A percentile compares a stretch with the other conserved stretches of the same genome.
Conservation (phyloP, 768 basidiomycete species). For the Phlebiopsis gigantea region DNA sequence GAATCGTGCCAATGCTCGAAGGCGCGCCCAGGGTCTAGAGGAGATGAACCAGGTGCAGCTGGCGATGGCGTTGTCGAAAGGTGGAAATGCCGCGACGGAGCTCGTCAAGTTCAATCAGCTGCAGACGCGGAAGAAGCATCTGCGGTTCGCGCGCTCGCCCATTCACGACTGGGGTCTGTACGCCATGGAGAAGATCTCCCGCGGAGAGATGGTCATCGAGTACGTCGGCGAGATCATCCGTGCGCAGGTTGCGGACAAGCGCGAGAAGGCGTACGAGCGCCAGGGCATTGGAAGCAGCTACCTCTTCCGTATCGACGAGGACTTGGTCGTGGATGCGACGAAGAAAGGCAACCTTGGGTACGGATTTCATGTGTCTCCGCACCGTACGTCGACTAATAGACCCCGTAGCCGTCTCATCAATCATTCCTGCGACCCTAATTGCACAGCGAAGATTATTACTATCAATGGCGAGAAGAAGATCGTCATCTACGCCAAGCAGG, state of each 20-base stretch:
- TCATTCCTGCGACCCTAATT: conserved; percentile 95
- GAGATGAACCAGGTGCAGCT: conserved; percentile 90
- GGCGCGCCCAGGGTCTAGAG: conserved; percentile 88
- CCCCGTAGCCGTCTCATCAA: conserved; percentile 85
- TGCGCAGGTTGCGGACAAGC: conserved; percentile 91
- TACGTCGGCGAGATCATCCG: conserved; percentile 98
- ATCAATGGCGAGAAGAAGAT: conserved; percentile 96
- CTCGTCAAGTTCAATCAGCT: conserved; percentile 99
- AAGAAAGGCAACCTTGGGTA: conserved; percentile 99
- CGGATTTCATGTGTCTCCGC: conserved; percentile 22
- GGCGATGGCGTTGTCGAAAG: conserved; percentile 69
- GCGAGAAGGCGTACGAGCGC: conserved; percentile 95
- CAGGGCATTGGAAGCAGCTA: conserved; percentile 98
- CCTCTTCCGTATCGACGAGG: conserved; percentile 96
- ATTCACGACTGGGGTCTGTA: conserved; percentile 99
- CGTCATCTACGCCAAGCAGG: conserved; percentile 97
- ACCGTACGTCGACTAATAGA: background rate
- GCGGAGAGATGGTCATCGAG: conserved; percentile 99
- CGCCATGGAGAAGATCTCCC: conserved; percentile 91
- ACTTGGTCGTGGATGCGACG: conserved; percentile 96
- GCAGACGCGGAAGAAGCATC: conserved; percentile 95
- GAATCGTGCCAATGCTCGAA: conserved; percentile 88
- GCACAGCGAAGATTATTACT: conserved; percentile 86
- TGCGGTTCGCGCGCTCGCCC: conserved; percentile 89
- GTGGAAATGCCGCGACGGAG: conserved; percentile 66